phyloP scores from a whole-genome alignment of 768 basidiomycete species.

The Tephrocybe sp. region DNA sequence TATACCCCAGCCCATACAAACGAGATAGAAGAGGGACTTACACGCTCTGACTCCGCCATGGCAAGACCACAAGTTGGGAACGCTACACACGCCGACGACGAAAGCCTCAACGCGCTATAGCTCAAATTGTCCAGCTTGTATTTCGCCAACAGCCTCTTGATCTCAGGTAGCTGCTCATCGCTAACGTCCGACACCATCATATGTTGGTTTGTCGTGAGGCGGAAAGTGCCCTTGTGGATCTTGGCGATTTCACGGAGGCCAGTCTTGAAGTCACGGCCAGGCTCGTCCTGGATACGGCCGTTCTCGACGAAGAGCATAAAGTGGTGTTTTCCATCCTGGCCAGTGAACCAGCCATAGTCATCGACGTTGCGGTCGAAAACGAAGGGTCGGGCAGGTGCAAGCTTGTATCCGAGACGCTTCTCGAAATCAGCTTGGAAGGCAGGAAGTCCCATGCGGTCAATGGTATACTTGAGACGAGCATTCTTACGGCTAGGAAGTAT shows the following conservation, averaged over 20 bases:
- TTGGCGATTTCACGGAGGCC: conserved; percentile 91
- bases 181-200: conserved; percentile 82
- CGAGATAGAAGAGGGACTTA: conserved; percentile 18
- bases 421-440: conserved; percentile 89
- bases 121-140: conserved; percentile 89
- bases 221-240: conserved; percentile 90
- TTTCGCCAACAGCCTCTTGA: conserved; percentile 76
- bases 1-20: neutral
- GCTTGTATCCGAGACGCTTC: conserved; percentile 74
- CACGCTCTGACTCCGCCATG: conserved; percentile 54
- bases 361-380: conserved; percentile 88
- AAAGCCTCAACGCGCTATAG: conserved; percentile 75
- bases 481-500: conserved; percentile 57
- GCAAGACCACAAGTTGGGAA: conserved; percentile 87
- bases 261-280: conserved; percentile 87
- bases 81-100: conserved; percentile 94
- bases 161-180: conserved; percentile 65
- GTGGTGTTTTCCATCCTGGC: conserved; percentile 85
- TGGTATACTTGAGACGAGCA: conserved; percentile 92
- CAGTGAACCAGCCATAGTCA: conserved; percentile 90
- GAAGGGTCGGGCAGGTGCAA: conserved; percentile 73
- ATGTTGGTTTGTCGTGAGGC: conserved; percentile 95
- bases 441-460: conserved; percentile 92
- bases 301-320: conserved; percentile 97
- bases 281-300: conserved; percentile 94